Evolutionary conservation across 2,329 filamentous ascomycete species (phyloP), one percentile per base, ranked within the genome.

Genomic region (Fusarium proliferatum): DNA sequence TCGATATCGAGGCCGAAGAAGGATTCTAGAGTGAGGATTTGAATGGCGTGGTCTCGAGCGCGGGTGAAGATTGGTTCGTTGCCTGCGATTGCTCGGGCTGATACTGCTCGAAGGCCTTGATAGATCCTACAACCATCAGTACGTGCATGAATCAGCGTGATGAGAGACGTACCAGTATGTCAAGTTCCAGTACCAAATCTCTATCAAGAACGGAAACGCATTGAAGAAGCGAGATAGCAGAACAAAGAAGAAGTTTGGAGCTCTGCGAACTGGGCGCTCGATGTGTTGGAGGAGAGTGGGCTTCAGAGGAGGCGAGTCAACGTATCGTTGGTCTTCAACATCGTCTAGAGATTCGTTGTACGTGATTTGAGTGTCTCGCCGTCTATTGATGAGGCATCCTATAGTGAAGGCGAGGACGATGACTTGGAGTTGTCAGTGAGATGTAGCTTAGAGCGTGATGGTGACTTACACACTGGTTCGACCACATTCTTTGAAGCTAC

Each of bases 51-150:
- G 12, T 75, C 63, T 43, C 80, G 78, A 8, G 85, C 84, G 4
- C 69, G 75, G 26, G 78, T 69, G 71, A 85, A 85, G 59, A 85
- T 75, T 38, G 79, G 62, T 17, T 83, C 73, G 67, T 85, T 80
- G 52, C 80, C 79, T 43, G 79, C 79, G 49, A 86, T 86, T 48
- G 80, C 67, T 58, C 81, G 76, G 17, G 84, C 85, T 5, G 84
- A 85, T 30, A 83, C 58, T 16, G 85, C 85, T 23, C 85, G 82
- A 28, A 84, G 76, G 8, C 83, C 80, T 75, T 86, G 85, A 56
- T 86, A 86, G 49, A 84, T 75, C 81, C 81, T 82, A 17, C 11
- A 28, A 41, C 3, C 9, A 46, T 73, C 10, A 72, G 23, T 2
- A 33, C 3, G 17, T 0, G 10, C 9, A 49, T 33, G 13, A 33